Conservation (phyloP, 768 basidiomycete species). For the Russula olivacea region DNA sequence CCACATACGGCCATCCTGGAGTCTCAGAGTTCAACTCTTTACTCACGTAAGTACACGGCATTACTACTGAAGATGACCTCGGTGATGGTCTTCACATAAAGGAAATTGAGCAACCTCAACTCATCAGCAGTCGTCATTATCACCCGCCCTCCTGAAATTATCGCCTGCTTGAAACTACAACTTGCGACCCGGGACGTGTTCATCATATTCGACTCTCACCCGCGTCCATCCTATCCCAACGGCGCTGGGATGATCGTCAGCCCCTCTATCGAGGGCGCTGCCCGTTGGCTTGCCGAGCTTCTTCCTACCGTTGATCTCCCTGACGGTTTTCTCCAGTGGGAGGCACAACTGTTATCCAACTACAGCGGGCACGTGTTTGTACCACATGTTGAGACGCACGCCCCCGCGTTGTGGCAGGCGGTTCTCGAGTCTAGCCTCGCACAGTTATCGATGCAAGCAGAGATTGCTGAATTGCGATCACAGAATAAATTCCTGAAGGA, state of each 20-base stretch:
- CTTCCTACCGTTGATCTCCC: constrained; percentile 45
- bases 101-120: constrained; percentile 25
- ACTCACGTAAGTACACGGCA: constrained; percentile 28
- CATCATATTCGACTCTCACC: constrained; percentile 63
- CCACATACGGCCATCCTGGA: constrained; percentile 36
- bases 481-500: constrained; percentile 20
- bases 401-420: constrained; percentile 31
- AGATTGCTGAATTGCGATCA: constrained; percentile 28
- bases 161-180: constrained; percentile 43
- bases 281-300: constrained; percentile 41
- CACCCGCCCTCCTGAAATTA: constrained; percentile 67
- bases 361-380: constrained; percentile 55
- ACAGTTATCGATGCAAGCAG: constrained; percentile 40
- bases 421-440: constrained; percentile 47
- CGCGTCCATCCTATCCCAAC: constrained; percentile 47
- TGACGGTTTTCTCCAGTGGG: constrained; percentile 49
- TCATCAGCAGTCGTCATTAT: constrained; percentile 44
- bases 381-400: constrained; percentile 29
- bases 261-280: constrained; percentile 40
- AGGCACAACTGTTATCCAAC: constrained; percentile 55
- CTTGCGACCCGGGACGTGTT: constrained; percentile 35
- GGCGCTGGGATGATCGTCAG: constrained; percentile 57
- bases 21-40: constrained; percentile 36
- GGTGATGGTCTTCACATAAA: constrained; percentile 16
- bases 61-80: background rate